A percentile compares a stretch with the other conserved stretches of the same genome.
Conservation (phyloP, 2,329 filamentous ascomycete species). For the Pestalotiopsis sp. region DNA sequence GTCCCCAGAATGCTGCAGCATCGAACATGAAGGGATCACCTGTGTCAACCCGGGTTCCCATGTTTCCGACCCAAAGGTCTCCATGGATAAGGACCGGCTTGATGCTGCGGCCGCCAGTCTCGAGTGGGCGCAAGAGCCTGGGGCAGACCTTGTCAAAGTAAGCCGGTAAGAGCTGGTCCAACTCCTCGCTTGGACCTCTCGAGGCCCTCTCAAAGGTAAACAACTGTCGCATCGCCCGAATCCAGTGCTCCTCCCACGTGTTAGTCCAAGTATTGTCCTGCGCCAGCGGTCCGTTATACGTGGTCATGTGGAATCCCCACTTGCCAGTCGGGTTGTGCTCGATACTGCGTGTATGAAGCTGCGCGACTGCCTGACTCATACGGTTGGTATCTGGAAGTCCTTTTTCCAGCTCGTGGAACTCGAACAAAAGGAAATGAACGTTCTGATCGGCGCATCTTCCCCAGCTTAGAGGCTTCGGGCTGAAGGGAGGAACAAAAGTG, state of each 20-base stretch:
- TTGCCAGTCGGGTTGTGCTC: background rate
- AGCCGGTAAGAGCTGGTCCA: constrained; percentile 13
- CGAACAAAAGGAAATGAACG: background rate
- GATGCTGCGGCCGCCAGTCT: constrained; percentile 34
- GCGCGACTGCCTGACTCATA: background rate
- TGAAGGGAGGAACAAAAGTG: background rate
- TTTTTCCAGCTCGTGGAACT: background rate
- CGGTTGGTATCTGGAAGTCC: background rate
- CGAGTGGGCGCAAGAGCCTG: constrained; percentile 36
- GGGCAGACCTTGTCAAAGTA: constrained; percentile 37
- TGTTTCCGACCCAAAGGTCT: constrained; percentile 31
- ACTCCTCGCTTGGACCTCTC: constrained; percentile 29
- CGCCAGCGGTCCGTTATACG: background rate
- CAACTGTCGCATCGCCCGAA: background rate
- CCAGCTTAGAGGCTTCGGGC: background rate
- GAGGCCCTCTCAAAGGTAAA: background rate
- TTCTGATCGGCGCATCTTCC: background rate
- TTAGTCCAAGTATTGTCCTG: constrained; percentile 8
- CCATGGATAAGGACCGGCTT: constrained; percentile 37
- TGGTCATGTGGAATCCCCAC: constrained; percentile 11
- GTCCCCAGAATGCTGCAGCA: constrained; percentile 26
- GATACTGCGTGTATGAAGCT: constrained; percentile 24
- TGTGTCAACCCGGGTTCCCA: constrained; percentile 18
- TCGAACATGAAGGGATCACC: constrained; percentile 25
- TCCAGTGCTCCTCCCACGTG: constrained; percentile 10